phyloP scores from a whole-genome alignment of 2,329 filamentous ascomycete genomes.

The Cyphellophora attinorum region DNA sequence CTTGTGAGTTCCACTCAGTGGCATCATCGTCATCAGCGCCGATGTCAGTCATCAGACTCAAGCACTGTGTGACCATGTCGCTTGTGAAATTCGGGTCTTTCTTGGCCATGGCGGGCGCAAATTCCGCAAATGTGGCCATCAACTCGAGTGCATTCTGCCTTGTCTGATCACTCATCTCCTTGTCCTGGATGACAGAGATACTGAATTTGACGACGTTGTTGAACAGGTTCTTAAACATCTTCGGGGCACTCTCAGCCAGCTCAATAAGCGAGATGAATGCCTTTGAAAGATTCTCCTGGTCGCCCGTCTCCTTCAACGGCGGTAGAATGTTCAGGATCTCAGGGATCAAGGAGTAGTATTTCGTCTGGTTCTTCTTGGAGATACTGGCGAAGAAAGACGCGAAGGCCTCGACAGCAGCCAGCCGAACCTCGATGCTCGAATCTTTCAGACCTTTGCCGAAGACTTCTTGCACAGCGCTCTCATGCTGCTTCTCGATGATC shows the following conservation, averaged over 20 bases:
- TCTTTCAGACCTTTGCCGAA: slow-evolving; percentile 92
- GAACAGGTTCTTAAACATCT: slow-evolving; percentile 97
- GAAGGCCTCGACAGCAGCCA: slow-evolving; percentile 94
- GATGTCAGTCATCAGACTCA: slow-evolving; percentile 96
- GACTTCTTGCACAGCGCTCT: slow-evolving; percentile 76
- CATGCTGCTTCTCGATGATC: slow-evolving; percentile 92
- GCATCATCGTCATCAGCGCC: slow-evolving; percentile 92
- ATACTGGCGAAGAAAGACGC: slow-evolving; percentile 91
- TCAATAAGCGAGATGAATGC: slow-evolving; percentile 88
- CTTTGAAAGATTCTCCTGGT: slow-evolving; percentile 84
- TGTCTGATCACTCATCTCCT: slow-evolving; percentile 80
- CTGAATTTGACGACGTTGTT: slow-evolving; percentile 86
- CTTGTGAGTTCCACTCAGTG: slow-evolving; percentile 81
- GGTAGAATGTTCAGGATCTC: slow-evolving; percentile 91
- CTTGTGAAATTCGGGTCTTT: slow-evolving; percentile 86
- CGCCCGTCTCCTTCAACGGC: slow-evolving; percentile 81
- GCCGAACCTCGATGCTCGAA: slow-evolving; percentile 69
- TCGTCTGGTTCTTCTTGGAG: slow-evolving; percentile 74
- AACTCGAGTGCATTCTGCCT: slow-evolving; percentile 92
- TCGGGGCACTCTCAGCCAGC: slow-evolving; percentile 83
- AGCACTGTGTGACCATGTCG: slow-evolving; percentile 96
- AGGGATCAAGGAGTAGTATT: slow-evolving; percentile 78
- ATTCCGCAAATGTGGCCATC: slow-evolving; percentile 96
- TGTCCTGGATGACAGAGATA: slow-evolving; percentile 88
- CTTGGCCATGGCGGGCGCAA: slow-evolving; percentile 85